A percentile compares a stretch with the other conserved stretches of the same genome.
phyloP scores from a whole-genome alignment of 495 filamentous ascomycete genomes.

The Baudoinia panamericana region DNA sequence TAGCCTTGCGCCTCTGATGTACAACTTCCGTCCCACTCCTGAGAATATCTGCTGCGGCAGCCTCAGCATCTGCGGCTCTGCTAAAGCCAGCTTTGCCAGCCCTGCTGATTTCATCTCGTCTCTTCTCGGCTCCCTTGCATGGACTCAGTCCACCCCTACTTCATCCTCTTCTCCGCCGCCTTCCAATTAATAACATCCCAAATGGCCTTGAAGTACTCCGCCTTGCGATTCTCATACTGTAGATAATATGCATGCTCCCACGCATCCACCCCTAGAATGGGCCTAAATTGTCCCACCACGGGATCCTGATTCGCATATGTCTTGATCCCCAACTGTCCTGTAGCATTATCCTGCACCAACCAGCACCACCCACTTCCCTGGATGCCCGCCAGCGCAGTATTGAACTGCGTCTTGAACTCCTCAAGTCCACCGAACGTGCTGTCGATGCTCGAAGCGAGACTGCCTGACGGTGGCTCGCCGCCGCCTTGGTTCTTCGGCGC shows the following conservation, averaged over 20 bases:
- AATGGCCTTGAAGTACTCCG: slow-evolving; percentile 90
- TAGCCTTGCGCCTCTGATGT: no score
- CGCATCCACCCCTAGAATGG: slow-evolving; percentile 87
- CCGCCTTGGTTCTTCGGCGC: slow-evolving; percentile 58
- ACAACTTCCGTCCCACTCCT: no score
- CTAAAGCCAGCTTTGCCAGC: no score
- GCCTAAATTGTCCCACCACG: slow-evolving; percentile 71
- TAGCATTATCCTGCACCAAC: slow-evolving; percentile 77
- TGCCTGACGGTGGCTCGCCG: slow-evolving; percentile 61
- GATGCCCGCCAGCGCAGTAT: slow-evolving; percentile 65
- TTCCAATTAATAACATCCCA: slow-evolving; percentile 99
- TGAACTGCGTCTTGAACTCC: slow-evolving; percentile 64
- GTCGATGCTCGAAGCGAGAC: slow-evolving; percentile 58
- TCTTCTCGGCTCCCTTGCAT: no score
- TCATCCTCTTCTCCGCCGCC: slow-evolving; percentile 73
- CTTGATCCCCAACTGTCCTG: slow-evolving; percentile 58
- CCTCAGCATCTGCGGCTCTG: no score
- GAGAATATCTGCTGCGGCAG: no score
- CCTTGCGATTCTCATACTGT: slow-evolving; percentile 98
- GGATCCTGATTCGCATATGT: slow-evolving; percentile 90
- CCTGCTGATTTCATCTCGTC: no score
- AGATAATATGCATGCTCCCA: slow-evolving; percentile 91
- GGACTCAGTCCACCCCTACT: no score
- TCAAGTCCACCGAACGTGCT: slow-evolving; percentile 61
- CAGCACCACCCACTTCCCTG: slow-evolving; percentile 95